Evolutionary conservation across 2,329 filamentous ascomycete genomes (phyloP), one percentile per base, ranked within the genome.

Genomic region (Cladorrhinum sp.): DNA sequence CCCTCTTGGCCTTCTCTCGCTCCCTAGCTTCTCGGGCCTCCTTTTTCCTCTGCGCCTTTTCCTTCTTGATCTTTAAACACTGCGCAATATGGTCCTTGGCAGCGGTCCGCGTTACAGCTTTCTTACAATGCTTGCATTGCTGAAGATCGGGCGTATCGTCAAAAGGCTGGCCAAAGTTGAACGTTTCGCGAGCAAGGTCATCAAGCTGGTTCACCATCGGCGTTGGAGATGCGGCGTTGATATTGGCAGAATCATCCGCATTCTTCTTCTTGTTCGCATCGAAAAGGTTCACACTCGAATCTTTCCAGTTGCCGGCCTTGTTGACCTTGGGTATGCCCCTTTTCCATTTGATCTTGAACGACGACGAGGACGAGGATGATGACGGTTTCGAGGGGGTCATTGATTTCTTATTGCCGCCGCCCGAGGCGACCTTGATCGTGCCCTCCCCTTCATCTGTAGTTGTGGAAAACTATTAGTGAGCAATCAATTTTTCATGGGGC

Each of bases 111-210:
- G 95, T 80, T 12, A 96, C 85, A 56, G 90, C 90, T 69, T 96
- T 93, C 76, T 95, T 96, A 78, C 94, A 99, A 73, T 96, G 92
- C 73, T 95, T 97, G 82, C 94, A 99, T 67, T 89, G 83, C 55
- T 95, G 87, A 9, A 91, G 83, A 65, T 96, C 91, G 10, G 90
- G 84, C 60, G 81, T 82, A 70, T 96, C 93, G 68, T 92, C 88
- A 67, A 96, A 82, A 0, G 92, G 92, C 61, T 89, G 86, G 64
- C 92, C 91, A 52, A 88, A 93, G 3, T 86, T 82, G 74, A 97
- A 97, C 3, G 90, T 90, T 62, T 91, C 86, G 67, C 90, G 85
- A 14, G 90, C 86, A 63, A 81, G 85, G 62, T 92, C 87, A 69
- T 96, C 91, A 56, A 96, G 83, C 57, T 86, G 83, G 69, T 87